Conservation (phyloP, 1,284 basidiomycete genomes). For the Malassezia equina region DNA sequence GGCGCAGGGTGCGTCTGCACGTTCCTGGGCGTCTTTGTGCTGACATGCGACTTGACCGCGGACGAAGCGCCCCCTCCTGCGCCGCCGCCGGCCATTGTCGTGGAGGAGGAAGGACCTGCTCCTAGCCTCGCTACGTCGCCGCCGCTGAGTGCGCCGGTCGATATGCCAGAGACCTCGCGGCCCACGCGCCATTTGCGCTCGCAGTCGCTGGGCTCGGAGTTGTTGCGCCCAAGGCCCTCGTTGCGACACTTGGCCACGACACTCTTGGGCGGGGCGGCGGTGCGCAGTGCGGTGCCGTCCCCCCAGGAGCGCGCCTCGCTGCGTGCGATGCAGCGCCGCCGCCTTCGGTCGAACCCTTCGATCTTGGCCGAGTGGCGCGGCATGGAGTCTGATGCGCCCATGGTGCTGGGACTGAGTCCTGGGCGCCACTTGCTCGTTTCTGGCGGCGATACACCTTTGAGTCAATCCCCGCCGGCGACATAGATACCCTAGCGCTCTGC, state of each 20-base stretch:
- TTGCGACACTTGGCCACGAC: not conserved
- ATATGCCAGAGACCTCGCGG: not conserved
- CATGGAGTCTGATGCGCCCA: not conserved
- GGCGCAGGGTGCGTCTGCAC: conserved; percentile 70
- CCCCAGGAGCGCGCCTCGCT: not conserved
- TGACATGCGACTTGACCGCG: conserved; percentile 20
- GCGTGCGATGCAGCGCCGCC: not conserved
- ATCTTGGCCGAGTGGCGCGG: not conserved
- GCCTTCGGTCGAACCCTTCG: not conserved
- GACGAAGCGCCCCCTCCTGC: not conserved
- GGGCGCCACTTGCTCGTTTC: conserved; percentile 9
- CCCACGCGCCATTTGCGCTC: not conserved
- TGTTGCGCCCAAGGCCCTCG: not conserved
- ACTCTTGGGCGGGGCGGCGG: not conserved
- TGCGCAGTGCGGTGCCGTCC: not conserved
- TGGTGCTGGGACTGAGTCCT: conserved; percentile 8
- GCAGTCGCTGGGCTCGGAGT: not conserved
- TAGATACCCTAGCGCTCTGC: not conserved
- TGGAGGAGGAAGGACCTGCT: not conserved
- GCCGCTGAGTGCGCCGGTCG: not conserved
- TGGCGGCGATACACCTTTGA: not conserved
- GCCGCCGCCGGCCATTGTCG: not conserved
- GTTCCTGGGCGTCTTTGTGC: conserved; percentile 69
- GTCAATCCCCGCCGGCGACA: not conserved
- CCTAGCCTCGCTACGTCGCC: not conserved